Evolutionary conservation across 441 rosid species (phyloP).

Genomic region (Manihot esculenta): DNA sequence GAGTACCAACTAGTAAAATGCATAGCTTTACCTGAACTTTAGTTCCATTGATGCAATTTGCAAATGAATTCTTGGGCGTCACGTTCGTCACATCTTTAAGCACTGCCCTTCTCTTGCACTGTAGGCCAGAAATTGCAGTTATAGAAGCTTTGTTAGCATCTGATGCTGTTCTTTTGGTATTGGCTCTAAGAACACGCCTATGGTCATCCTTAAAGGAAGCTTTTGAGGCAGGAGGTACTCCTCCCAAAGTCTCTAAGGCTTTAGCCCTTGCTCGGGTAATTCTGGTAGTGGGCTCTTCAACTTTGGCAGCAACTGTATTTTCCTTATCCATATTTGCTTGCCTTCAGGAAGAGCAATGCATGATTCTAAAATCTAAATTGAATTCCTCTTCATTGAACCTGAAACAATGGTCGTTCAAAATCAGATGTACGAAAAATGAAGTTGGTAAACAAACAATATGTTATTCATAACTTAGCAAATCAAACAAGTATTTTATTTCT

Average conservation of each 20-base stretch:
- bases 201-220: conserved; percentile 63
- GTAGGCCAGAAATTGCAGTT: conserved; percentile 35
- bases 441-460: too few relatives aligned
- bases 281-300: conserved; percentile 39
- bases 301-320: conserved; percentile 38
- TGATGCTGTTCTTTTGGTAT: conserved; percentile 45
- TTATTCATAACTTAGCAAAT: too few relatives aligned
- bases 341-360: conserved; percentile 35
- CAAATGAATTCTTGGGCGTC: conserved; percentile 27
- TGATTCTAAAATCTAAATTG: conserved; percentile 36
- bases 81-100: conserved; percentile 70
- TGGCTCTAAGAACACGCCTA: conserved; percentile 32
- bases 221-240: conserved; percentile 46
- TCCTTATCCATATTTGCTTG: conserved; percentile 62
- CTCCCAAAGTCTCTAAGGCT: conserved; percentile 48
- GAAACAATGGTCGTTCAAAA: conserved; percentile 12
- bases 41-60: conserved; percentile 35
- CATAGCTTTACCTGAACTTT: conserved; percentile 45
- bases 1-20: not conserved
- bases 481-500: too few relatives aligned
- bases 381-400: conserved; percentile 46
- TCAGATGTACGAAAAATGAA: conserved; percentile 4
- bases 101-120: conserved; percentile 70
- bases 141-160: conserved; percentile 43
- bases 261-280: conserved; percentile 74